Evolutionary conservation across 352 stramenopile species (phyloP).

Genomic region (Discostella stelligera): DNA sequence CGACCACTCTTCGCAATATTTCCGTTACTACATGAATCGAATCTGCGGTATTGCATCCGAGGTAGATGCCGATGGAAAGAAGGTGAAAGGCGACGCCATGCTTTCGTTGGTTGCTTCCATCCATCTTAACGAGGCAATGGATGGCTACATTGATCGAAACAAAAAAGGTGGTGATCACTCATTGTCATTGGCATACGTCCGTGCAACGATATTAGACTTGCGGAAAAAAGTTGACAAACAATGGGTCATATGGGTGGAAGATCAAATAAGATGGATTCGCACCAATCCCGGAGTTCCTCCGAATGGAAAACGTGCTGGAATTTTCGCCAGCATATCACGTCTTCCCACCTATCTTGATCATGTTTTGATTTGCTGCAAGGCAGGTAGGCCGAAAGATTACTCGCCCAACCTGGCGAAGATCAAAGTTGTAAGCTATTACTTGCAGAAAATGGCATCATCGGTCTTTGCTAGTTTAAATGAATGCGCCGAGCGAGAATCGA

Average conservation of each 20-base stretch:
- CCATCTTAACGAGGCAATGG: conserved; percentile 81
- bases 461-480: conserved; percentile 75
- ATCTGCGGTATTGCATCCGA: conserved; percentile 76
- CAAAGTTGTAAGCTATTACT: conserved; percentile 79
- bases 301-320: conserved; percentile 77
- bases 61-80: conserved; percentile 43
- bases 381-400: conserved; percentile 63
- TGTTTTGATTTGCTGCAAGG: conserved; percentile 72
- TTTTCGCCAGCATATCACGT: conserved; percentile 73
- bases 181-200: conserved; percentile 77
- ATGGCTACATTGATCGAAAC: conserved; percentile 79
- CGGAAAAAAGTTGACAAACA: conserved; percentile 81
- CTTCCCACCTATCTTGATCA: conserved; percentile 81
- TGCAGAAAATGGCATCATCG: conserved; percentile 78
- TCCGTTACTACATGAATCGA: conserved; percentile 77
- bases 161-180: conserved; percentile 82
- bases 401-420: conserved; percentile 75
- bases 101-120: conserved; percentile 78
- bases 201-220: conserved; percentile 79
- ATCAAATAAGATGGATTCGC: conserved; percentile 81
- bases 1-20: conserved; percentile 78
- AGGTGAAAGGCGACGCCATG: conserved; percentile 70
- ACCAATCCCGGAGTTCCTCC: conserved; percentile 71
- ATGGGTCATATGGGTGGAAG: conserved; percentile 80
- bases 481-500: conserved; percentile 72